Evolutionary conservation across 805 yeast species (phyloP), one percentile per base, ranked within the genome.

Genomic region (Ogataea polymorpha): DNA sequence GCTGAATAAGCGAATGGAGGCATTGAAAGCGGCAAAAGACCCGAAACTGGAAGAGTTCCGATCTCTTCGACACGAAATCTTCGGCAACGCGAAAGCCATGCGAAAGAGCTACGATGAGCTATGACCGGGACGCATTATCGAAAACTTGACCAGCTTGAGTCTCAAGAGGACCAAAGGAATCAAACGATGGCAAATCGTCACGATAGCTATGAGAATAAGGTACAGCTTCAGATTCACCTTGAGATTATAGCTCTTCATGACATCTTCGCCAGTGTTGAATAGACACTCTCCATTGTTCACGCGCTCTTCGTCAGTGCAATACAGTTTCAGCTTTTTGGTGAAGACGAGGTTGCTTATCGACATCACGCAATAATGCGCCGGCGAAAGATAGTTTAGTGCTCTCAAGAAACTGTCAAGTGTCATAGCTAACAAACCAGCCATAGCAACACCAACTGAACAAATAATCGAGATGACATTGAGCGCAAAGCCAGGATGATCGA

Each of bases 401-500:
- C 71, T 70, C 55, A 87, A 70, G 35, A 88, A 79, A 2, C 63
- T 65, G 18, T 83, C 84, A 82, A 87, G 77, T n/a, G 80, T 70
- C 52, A 86, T 66, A 0, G 96, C 83, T 80, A 88, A 72, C 9
- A 89, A 67, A 3, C 96, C 96, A 1, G 87, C 85, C 93, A 88
- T 84, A 50, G 84, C 77, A 5, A 84, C 77, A 5, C 91, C 93
- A 36, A 86, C 64, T 2, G 87, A 77, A 38, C 85, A 65, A 21
- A 84, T 58, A 7, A 79, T 72, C 0, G 90, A 75, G 25, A 88
- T 78, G 3, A 85, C 63, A 56, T 84, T 86, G 13, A 86, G 80
- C 0, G 93, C 95, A 54, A 87, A 77, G 0, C 96, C 96, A 23
- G 87, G 74, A 53, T 87, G 88, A 35, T 68, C 64, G 53, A 88